phyloP scores from a whole-genome alignment of 805 yeast species.

The Pichia ethanolica region DNA sequence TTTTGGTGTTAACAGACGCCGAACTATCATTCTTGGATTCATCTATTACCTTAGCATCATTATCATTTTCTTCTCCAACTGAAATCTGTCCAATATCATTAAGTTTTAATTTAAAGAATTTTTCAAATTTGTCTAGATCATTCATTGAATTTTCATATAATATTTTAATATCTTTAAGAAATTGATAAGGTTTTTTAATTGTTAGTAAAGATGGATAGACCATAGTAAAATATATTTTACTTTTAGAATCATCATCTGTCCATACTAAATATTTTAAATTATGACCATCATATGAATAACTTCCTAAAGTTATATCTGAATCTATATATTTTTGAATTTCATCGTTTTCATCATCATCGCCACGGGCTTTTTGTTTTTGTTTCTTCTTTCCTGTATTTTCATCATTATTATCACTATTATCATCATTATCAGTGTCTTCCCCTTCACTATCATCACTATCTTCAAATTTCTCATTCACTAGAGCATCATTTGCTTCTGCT shows the following conservation, averaged over 20 bases:
- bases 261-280: constrained; percentile 37
- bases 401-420: constrained; percentile 1
- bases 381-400: constrained; percentile 1
- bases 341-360: constrained; percentile 14
- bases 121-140: constrained; percentile 28
- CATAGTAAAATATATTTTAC: constrained; percentile 33
- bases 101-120: constrained; percentile 34
- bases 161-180: constrained; percentile 19
- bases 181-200: constrained; percentile 24
- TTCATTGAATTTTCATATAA: constrained; percentile 16
- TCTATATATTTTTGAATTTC: constrained; percentile 17
- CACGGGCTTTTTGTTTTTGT: constrained; percentile 5
- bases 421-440: constrained; percentile 2
- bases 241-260: constrained; percentile 30
- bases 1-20: constrained; percentile 5
- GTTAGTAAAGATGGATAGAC: constrained; percentile 33
- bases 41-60: background rate
- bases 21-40: background rate
- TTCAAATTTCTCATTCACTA: background rate
- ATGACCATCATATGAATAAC: constrained; percentile 32
- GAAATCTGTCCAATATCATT: constrained; percentile 17
- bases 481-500: constrained; percentile 4
- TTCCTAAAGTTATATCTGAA: constrained; percentile 18
- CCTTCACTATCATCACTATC: background rate
- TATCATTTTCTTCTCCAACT: constrained; percentile 4